Evolutionary conservation across 2,329 filamentous ascomycete genomes (phyloP).

Genomic region (Sclerotinia subarctica): DNA sequence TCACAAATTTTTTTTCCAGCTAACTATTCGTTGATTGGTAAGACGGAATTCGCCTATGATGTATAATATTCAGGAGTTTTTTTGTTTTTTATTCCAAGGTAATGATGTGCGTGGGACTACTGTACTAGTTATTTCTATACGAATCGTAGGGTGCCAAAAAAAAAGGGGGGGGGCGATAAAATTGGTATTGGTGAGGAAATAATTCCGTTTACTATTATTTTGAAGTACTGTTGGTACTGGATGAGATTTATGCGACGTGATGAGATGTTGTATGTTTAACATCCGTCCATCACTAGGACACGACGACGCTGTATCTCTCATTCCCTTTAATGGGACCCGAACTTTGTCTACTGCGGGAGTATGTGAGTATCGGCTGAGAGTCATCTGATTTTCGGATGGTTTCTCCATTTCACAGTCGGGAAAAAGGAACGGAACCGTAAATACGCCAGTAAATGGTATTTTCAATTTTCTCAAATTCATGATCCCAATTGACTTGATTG

Average conservation of each 20-base stretch:
- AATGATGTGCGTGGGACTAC: background rate
- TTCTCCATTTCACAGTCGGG: background rate
- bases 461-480: constrained; percentile 3
- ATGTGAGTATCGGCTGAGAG: constrained; percentile 12
- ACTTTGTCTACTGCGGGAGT: background rate
- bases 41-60: constrained; percentile 9
- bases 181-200: background rate
- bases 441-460: background rate
- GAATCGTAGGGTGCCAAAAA: background rate
- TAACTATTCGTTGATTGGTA: background rate
- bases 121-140: background rate
- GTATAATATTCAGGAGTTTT: background rate
- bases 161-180: too few species aligned
- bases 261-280: constrained; percentile 1
- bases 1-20: too few species aligned
- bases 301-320: background rate
- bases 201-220: background rate
- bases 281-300: background rate
- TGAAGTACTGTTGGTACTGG: background rate
- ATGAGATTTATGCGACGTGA: constrained; percentile 7
- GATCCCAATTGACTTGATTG: background rate
- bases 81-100: background rate
- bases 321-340: background rate
- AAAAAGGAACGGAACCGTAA: background rate
- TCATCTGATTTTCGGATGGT: constrained; percentile 10